Percentiles rank a stretch among this genome's conserved stretches.
Evolutionary conservation across 768 basidiomycete species (phyloP).

Genomic region (Gymnopilus junonius): DNA sequence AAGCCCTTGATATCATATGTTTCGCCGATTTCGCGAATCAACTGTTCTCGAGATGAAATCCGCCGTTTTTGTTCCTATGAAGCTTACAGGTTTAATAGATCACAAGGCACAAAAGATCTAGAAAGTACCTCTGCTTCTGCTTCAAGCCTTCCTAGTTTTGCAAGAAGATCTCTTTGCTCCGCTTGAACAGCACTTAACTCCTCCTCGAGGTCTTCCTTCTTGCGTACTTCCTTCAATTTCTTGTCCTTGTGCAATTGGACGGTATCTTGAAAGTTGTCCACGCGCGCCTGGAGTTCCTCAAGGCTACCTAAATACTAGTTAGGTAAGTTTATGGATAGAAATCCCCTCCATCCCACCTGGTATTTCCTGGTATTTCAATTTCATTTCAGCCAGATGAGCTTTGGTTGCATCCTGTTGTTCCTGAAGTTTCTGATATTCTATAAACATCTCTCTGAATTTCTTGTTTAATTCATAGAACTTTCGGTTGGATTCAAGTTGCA

Average conservation of each 20-base stretch:
- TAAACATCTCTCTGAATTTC: slow-evolving; percentile 85
- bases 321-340: background rate
- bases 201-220: slow-evolving; percentile 65
- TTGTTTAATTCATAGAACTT: slow-evolving; percentile 83
- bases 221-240: slow-evolving; percentile 49
- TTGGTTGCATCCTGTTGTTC: slow-evolving; percentile 67
- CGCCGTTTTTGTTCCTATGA: slow-evolving; percentile 74
- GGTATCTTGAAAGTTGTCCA: slow-evolving; percentile 64
- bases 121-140: slow-evolving; percentile 71
- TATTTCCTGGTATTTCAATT: slow-evolving; percentile 68
- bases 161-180: slow-evolving; percentile 59
- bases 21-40: slow-evolving; percentile 71
- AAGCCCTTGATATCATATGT: slow-evolving; percentile 78
- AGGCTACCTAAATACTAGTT: slow-evolving; percentile 60
- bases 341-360: slow-evolving; percentile 51
- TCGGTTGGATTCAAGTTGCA: slow-evolving; percentile 67
- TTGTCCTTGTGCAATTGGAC: slow-evolving; percentile 55
- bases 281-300: slow-evolving; percentile 64
- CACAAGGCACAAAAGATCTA: background rate
- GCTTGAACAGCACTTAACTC: slow-evolving; percentile 53
- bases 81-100: background rate
- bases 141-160: slow-evolving; percentile 66
- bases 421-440: slow-evolving; percentile 47
- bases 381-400: slow-evolving; percentile 63
- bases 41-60: slow-evolving; percentile 69